phyloP scores from a whole-genome alignment of 768 basidiomycete species.

The Boletus rubropictus region DNA sequence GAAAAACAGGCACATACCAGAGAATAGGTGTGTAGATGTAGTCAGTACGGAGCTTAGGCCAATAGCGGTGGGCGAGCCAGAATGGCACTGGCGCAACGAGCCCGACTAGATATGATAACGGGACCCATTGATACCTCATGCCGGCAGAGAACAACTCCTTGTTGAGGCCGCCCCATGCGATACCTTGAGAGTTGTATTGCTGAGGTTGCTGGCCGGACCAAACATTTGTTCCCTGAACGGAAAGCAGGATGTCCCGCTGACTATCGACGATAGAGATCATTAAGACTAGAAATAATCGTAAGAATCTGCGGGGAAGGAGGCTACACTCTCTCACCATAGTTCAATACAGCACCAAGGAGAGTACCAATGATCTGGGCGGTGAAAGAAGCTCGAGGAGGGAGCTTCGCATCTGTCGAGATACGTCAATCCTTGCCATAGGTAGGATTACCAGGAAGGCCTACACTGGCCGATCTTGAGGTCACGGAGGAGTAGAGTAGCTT shows the following conservation, averaged over 20 bases:
- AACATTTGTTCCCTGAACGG: constrained; percentile 45
- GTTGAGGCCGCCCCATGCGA: constrained; percentile 37
- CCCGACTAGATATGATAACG: constrained; percentile 32
- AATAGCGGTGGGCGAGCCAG: constrained; percentile 35
- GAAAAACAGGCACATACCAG: constrained; percentile 14
- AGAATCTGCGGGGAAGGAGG: neutral
- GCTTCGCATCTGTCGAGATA: constrained; percentile 36
- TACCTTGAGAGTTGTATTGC: constrained; percentile 30
- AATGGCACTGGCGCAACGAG: constrained; percentile 36
- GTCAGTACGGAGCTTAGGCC: constrained; percentile 28
- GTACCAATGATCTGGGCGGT: constrained; percentile 53
- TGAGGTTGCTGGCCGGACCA: constrained; percentile 31
- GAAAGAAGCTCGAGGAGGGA: constrained; percentile 61
- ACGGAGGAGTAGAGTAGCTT: constrained; percentile 48
- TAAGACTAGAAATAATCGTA: constrained; percentile 37
- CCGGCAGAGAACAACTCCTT: constrained; percentile 31
- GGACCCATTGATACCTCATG: constrained; percentile 36
- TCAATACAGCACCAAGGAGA: constrained; percentile 45
- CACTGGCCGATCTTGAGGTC: constrained; percentile 46
- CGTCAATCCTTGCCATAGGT: constrained; percentile 33
- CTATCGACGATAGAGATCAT: constrained; percentile 55
- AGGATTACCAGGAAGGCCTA: neutral
- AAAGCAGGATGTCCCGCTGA: constrained; percentile 46
- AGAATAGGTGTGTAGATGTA: constrained; percentile 29
- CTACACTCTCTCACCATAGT: constrained; percentile 33